Base-by-base conservation (phyloP, 495 filamentous ascomycete genomes). In the Podospora conica region DNA sequence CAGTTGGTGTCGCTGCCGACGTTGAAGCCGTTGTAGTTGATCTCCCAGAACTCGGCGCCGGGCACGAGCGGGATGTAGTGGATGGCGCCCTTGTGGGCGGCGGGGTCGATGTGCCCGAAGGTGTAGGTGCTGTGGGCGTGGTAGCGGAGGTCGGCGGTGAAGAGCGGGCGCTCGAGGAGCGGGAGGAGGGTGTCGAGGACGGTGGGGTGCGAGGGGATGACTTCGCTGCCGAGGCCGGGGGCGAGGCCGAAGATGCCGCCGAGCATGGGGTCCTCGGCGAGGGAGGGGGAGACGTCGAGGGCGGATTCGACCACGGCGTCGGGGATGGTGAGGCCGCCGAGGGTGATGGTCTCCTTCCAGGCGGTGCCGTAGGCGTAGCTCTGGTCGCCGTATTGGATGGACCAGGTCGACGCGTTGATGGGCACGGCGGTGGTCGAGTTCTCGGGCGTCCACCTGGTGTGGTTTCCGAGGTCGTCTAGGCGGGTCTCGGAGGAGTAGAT, bases 21-120 rank as follows among this genome's bases (percentile, higher is more conserved):
- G 22, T 82, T 79, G 48, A 87, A 82, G 28, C 83, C 84, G 10
- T 80, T 77, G 58, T 85, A 87, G 24, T 78, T 68, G 67, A 91
- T 85, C 74, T 74, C 53, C 91, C 91, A 94, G 78, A 86, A 90
- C 10, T 84, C 84, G 29, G 88, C 76, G 28, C 82, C 81, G 23
- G 80, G 86, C 66, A 90, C 82, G 57, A 92, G 75, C 23, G 82
- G 77, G 3, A 85, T 85, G 73, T 89, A 93, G 64, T 78, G 69
- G 59, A 90, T 78, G 11, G 82, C 77, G 15, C 78, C 74, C 8
- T 73, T 78, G 58, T 88, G 77, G 0, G 82, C 76, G 12, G 76
- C 79, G 56, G 86, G 68, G 72, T 91, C 87, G 72, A 93, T 86
- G 70, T 80, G 88, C n/a, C 90, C 91, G 68, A 93, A 93, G 28